Conservation (phyloP, 1,284 basidiomycete species). For the Gomphus sp. region DNA sequence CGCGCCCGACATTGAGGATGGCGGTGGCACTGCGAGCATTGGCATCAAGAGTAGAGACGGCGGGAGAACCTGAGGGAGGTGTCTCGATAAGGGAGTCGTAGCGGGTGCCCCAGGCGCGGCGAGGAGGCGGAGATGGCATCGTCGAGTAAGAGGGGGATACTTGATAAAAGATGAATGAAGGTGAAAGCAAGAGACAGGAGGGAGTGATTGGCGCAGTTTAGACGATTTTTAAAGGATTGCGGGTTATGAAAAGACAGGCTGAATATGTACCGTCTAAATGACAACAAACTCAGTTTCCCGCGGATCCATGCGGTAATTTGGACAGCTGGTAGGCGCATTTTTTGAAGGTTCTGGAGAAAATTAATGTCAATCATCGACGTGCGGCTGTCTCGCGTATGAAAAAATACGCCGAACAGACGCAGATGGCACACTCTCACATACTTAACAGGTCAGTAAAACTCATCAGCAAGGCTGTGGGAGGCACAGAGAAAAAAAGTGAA, state of each 20-base stretch:
- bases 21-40: background rate
- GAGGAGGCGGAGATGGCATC: slow-evolving; percentile 10
- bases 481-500: too few relatives aligned
- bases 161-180: background rate
- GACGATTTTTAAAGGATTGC: background rate
- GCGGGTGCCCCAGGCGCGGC: slow-evolving; percentile 59
- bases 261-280: background rate
- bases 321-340: background rate
- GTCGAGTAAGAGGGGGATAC: background rate
- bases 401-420: background rate
- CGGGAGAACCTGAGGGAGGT: slow-evolving; percentile 22
- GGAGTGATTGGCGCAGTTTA: background rate
- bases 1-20: background rate
- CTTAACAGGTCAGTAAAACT: background rate
- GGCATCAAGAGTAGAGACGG: slow-evolving; percentile 15
- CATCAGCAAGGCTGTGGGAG: too few relatives aligned
- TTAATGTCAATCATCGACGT: background rate
- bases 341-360: background rate
- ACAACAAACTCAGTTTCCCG: background rate
- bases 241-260: background rate
- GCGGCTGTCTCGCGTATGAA: background rate
- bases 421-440: background rate
- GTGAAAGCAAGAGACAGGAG: background rate
- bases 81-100: slow-evolving; percentile 43
- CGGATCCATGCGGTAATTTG: background rate